phyloP scores from a whole-genome alignment of 2,329 filamentous ascomycete species.

The Myriosclerotinia curreyana region DNA sequence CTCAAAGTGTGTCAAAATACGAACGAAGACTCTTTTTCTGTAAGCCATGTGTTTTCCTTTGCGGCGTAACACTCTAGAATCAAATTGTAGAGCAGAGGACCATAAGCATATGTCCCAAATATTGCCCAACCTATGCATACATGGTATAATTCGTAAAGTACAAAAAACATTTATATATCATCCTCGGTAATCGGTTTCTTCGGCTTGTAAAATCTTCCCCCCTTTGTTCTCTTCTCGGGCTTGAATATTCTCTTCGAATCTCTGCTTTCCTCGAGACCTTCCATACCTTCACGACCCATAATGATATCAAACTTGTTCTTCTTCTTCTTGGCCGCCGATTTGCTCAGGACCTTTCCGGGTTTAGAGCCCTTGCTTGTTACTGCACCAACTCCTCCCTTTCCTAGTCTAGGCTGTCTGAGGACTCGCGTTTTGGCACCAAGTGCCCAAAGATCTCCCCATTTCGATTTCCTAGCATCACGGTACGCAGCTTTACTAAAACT shows the following conservation, averaged over 20 bases:
- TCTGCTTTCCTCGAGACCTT: constrained; percentile 34
- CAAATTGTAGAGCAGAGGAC: constrained; percentile 10
- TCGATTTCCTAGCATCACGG: constrained; percentile 84
- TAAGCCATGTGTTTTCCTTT: background rate
- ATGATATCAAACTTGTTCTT: constrained; percentile 44
- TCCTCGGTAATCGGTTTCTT: constrained; percentile 38
- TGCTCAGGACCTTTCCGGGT: constrained; percentile 40
- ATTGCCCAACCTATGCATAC: constrained; percentile 3
- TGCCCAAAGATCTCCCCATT: constrained; percentile 95
- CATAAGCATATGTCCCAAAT: background rate
- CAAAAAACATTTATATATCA: constrained; percentile 27
- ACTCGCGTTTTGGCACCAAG: constrained; percentile 86
- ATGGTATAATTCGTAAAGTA: constrained; percentile 7
- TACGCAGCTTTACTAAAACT: constrained; percentile 80
- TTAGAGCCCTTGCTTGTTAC: constrained; percentile 36
- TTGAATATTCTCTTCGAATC: constrained; percentile 29
- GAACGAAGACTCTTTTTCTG: background rate
- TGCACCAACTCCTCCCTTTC: constrained; percentile 40
- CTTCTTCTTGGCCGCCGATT: constrained; percentile 43
- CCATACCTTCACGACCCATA: constrained; percentile 36
- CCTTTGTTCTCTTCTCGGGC: constrained; percentile 39
- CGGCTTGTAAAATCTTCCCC: constrained; percentile 40
- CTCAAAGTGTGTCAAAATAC: background rate
- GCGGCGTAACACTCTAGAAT: background rate
- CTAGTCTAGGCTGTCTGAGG: constrained; percentile 57